These are phyloP conservation scores for Lactuca sativa DNA, from an alignment of 129 eudicot species.

Conservation along the genomic window DNA sequence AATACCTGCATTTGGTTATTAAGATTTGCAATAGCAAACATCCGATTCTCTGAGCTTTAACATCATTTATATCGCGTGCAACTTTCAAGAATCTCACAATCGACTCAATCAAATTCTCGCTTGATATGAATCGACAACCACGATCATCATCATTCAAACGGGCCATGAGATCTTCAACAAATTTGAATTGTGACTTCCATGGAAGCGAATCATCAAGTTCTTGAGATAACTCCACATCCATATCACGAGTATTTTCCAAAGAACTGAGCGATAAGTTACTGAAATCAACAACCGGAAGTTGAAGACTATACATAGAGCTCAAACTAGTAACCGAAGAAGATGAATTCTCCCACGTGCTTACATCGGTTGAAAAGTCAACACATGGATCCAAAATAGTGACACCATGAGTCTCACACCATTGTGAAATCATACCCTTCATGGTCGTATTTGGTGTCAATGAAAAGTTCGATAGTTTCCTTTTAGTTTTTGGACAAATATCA, in stretches of 20 bases:
- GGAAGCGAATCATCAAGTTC: constrained; percentile 52
- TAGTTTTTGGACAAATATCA: constrained; percentile 69
- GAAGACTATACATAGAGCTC: constrained; percentile 60
- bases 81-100: constrained; percentile 56
- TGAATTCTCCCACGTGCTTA: constrained; percentile 52
- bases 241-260: constrained; percentile 40
- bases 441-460: constrained; percentile 52
- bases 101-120: constrained; percentile 44
- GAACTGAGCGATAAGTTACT: constrained; percentile 64
- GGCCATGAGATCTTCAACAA: constrained; percentile 47
- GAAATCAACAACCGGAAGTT: constrained; percentile 63
- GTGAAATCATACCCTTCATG: constrained; percentile 53
- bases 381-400: constrained; percentile 42
- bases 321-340: constrained; percentile 64
- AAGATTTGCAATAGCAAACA: constrained; percentile 46
- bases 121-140: constrained; percentile 36
- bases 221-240: constrained; percentile 30
- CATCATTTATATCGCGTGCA: constrained; percentile 46
- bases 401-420: constrained; percentile 54
- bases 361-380: constrained; percentile 27
- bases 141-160: constrained; percentile 42
- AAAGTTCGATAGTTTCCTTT: constrained; percentile 37
- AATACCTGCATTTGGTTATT: constrained; percentile 63
- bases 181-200: constrained; percentile 70
- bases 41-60: constrained; percentile 68